Evolutionary conservation across 148 eudicot species (phyloP), one percentile per base, ranked within the genome.

Genomic region (Rhododendron ovatum): DNA sequence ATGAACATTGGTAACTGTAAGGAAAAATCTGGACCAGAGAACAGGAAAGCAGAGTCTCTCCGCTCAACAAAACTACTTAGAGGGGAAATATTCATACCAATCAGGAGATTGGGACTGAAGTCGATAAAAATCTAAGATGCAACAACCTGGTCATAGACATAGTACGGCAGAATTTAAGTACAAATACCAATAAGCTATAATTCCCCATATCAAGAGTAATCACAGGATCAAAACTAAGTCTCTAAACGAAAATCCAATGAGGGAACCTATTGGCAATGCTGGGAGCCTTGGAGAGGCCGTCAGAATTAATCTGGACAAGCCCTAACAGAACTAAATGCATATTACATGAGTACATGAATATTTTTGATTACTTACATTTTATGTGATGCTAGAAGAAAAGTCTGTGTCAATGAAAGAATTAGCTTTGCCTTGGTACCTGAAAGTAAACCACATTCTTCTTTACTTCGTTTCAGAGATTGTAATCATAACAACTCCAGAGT

Each of bases 401-500:
- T 41, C 48, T 10, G 39, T 28, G 30, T 41, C 65, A 82, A 37
- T 80, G 48, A 81, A 73, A 80, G 37, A 81, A 71, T 30, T 59
- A 78, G 86, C 80, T 81, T 65, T 39, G 76, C 37, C n/a, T 1
- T 18, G 39, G 35, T 80, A 55, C 84, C 85, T 86, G 85, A 26
- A 71, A 24, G 28, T n/a, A 74, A 75, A 86, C 10, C 47, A 73
- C 50, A 51, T 57, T 14, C 18, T 69, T 50, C 47, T 48, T 13
- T 20, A 63, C 15, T 57, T 78, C 30, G 47, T 63, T 33, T 50
- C 50, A 74, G 77, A 20, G 63, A 39, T 51, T 33, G 5, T 3
- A 20, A 63, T 11, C 7, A 43, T 55, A 84, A 22, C 43, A 50
- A 61, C 24, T 73, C 11, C 35, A 59, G 76, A 5, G 22, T 9